Percentiles rank a stretch among this genome's conserved stretches.
Evolutionary conservation across 306 rosid species (phyloP).

Genomic region (Dalbergia oliveri): DNA sequence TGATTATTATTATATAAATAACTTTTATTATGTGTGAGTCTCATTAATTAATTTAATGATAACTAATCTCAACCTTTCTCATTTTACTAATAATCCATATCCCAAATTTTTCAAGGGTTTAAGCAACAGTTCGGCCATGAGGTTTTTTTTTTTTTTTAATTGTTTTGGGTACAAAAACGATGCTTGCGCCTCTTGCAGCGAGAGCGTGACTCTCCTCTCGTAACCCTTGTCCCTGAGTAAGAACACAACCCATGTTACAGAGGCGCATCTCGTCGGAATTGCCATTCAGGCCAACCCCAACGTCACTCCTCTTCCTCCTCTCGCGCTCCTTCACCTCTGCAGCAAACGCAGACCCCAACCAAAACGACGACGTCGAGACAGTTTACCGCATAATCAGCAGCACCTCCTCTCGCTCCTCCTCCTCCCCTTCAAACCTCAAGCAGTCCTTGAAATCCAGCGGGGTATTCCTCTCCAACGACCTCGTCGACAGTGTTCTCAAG

Average conservation of each 20-base stretch:
- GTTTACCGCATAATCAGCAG: constrained; percentile 58
- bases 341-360: constrained; percentile 38
- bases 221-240: too few species aligned
- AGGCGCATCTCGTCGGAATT: constrained; percentile 38
- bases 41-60: too few species aligned
- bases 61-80: too few species aligned
- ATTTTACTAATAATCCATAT: too few species aligned
- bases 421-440: constrained; percentile 50
- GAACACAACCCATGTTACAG: constrained; percentile 28
- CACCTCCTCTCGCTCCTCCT: constrained; percentile 52
- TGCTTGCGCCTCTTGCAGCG: too few species aligned
- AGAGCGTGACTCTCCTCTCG: too few species aligned
- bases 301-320: constrained; percentile 22
- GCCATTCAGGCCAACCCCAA: constrained; percentile 37
- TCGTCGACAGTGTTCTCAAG: constrained; percentile 75
- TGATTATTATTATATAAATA: too few species aligned
- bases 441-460: constrained; percentile 66
- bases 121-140: too few species aligned
- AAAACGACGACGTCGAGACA: constrained; percentile 56
- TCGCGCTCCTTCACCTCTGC: constrained; percentile 42
- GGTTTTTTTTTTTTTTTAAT: too few species aligned
- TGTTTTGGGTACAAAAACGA: too few species aligned
- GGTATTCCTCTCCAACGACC: constrained; percentile 79
- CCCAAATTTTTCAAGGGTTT: too few species aligned
- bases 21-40: too few species aligned